Conservation (phyloP, 352 stramenopile genomes). For the Phytophthora melonis region DNA sequence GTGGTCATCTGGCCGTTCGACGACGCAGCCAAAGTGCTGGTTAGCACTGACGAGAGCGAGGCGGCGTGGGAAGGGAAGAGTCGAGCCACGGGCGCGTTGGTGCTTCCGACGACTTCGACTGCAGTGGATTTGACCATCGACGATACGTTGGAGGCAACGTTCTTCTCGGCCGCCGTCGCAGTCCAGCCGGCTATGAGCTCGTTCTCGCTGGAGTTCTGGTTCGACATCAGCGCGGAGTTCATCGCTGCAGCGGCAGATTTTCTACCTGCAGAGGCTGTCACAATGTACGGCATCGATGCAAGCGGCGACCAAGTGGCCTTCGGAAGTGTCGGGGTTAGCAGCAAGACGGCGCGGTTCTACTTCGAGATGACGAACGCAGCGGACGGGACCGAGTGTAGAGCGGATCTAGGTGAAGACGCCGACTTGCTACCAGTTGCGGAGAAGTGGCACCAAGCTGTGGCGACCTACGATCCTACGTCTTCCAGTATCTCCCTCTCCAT, state of each 20-base stretch:
- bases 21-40: slow-evolving; percentile 35
- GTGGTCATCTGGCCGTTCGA: slow-evolving; percentile 70
- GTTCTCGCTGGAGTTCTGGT: slow-evolving; percentile 78
- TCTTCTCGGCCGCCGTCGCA: slow-evolving; percentile 60
- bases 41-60: slow-evolving; percentile 21
- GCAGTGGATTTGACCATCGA: slow-evolving; percentile 50
- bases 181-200: slow-evolving; percentile 57
- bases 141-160: slow-evolving; percentile 56
- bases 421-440: slow-evolving; percentile 16
- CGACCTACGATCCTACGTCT: slow-evolving; percentile 60
- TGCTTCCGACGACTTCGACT: slow-evolving; percentile 11
- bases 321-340: slow-evolving; percentile 23
- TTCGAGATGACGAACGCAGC: slow-evolving; percentile 44
- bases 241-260: not conserved
- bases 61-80: slow-evolving; percentile 2
- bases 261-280: slow-evolving; percentile 6
- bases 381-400: slow-evolving; percentile 24
- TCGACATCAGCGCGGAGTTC: slow-evolving; percentile 32
- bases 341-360: slow-evolving; percentile 17
- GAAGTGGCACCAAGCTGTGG: slow-evolving; percentile 64
- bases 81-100: slow-evolving; percentile 16
- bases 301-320: slow-evolving; percentile 20
- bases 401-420: slow-evolving; percentile 14
- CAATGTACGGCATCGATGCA: slow-evolving; percentile 20
- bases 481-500: slow-evolving; percentile 54